phyloP scores from a whole-genome alignment of 225 moss, liverwort and hornwort genomes.

The Polytrichum formosum region DNA sequence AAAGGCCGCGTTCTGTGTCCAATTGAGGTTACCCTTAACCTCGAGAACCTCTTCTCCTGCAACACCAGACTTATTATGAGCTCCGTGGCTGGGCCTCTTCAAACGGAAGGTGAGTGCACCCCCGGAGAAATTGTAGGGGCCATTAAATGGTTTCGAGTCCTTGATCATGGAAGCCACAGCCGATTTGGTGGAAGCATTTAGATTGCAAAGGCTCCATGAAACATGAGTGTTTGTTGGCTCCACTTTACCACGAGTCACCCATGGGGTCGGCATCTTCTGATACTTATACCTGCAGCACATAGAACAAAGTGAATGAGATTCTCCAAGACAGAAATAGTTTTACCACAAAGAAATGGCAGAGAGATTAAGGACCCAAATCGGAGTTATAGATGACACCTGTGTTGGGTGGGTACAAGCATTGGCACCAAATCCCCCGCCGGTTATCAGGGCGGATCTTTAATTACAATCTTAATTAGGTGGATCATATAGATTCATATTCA shows the following conservation, averaged over 20 bases:
- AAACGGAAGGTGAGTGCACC: neutral
- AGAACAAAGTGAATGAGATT: neutral
- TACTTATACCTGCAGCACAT: slow-evolving; percentile 2
- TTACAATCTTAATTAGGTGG: too few species aligned
- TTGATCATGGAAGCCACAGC: neutral
- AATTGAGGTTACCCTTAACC: neutral
- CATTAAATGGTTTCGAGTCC: neutral
- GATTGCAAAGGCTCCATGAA: neutral
- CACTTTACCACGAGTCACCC: neutral
- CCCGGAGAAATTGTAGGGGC: neutral
- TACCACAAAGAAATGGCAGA: neutral
- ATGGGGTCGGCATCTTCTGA: neutral
- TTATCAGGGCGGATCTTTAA: too few species aligned
- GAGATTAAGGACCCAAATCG: neutral
- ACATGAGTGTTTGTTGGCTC: neutral
- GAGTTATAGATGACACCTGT: neutral
- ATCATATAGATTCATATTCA: too few species aligned
- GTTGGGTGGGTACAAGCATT: neutral
- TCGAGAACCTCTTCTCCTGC: slow-evolving; percentile 2
- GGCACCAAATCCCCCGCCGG: too few species aligned
- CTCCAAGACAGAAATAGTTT: neutral
- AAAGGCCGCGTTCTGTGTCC: neutral
- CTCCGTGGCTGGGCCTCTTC: neutral
- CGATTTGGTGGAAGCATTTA: neutral
- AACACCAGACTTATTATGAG: too few species aligned